These are phyloP conservation scores for Annona squamosa DNA, from an alignment of 164 flowering plant genomes.

Conservation along the genomic window DNA sequence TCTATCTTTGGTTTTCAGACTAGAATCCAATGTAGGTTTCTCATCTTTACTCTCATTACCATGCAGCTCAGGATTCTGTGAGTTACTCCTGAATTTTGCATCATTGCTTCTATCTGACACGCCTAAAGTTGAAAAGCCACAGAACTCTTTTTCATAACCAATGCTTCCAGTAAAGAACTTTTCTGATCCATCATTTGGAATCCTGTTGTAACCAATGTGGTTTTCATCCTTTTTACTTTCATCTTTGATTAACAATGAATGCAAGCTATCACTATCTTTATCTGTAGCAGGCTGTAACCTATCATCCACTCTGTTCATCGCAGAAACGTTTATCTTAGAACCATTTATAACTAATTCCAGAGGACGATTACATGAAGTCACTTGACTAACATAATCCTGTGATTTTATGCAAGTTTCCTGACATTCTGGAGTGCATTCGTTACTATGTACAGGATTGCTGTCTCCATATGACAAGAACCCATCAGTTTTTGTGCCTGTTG, in stretches of 20 bases:
- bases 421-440: slow-evolving; percentile 15
- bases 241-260: slow-evolving; percentile 14
- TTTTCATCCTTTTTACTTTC: slow-evolving; percentile 16
- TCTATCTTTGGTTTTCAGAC: slow-evolving; percentile 23
- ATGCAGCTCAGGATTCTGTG: slow-evolving; percentile 16
- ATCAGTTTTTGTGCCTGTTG: slow-evolving; percentile 2
- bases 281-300: slow-evolving; percentile 16
- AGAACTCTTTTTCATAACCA: slow-evolving; percentile 13
- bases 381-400: slow-evolving; percentile 16
- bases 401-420: slow-evolving; percentile 22
- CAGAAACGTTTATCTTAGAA: slow-evolving; percentile 26
- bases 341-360: slow-evolving; percentile 19
- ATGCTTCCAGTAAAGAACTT: slow-evolving; percentile 11
- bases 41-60: slow-evolving; percentile 23
- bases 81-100: slow-evolving; percentile 13
- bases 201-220: slow-evolving; percentile 8
- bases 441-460: slow-evolving; percentile 18
- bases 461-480: slow-evolving; percentile 7
- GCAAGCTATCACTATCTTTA: slow-evolving; percentile 11
- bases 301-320: slow-evolving; percentile 23
- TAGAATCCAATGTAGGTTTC: slow-evolving; percentile 11
- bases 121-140: slow-evolving; percentile 6
- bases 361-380: slow-evolving; percentile 21
- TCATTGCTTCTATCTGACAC: slow-evolving; percentile 15
- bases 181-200: slow-evolving; percentile 2